Percentiles rank a stretch among this genome's conserved stretches.
Conservation (phyloP, 495 filamentous ascomycete species). For the Aspergillus steynii region DNA sequence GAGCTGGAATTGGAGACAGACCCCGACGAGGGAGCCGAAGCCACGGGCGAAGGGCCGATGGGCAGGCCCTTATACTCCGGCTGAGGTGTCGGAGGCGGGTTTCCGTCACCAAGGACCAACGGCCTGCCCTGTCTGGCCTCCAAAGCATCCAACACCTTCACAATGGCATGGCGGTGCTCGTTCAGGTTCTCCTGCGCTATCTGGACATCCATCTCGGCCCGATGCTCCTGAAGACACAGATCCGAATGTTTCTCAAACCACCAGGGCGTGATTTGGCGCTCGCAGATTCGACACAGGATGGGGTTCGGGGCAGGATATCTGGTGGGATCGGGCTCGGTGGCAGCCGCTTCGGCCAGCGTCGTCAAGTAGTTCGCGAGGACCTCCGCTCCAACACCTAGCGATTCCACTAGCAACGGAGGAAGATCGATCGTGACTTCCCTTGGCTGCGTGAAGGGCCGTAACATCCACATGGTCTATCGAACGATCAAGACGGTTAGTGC, state of each 20-base stretch:
- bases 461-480: conserved; percentile 98
- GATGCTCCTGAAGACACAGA: conserved; percentile 91
- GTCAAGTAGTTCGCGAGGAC: conserved; percentile 93
- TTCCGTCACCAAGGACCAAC: conserved; percentile 57
- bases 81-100: conserved; percentile 47
- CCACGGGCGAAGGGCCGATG: conserved; percentile 67
- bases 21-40: conserved; percentile 57
- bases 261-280: conserved; percentile 97
- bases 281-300: conserved; percentile 94
- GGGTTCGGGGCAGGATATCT: conserved; percentile 84
- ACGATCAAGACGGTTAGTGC: background rate
- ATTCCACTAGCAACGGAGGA: conserved; percentile 86
- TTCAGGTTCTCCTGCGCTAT: conserved; percentile 87
- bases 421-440: conserved; percentile 94
- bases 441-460: conserved; percentile 85
- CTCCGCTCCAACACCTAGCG: conserved; percentile 90
- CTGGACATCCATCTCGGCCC: conserved; percentile 96
- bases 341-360: conserved; percentile 78
- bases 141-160: conserved; percentile 88
- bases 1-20: conserved; percentile 64
- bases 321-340: conserved; percentile 83
- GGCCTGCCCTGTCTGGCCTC: conserved; percentile 76
- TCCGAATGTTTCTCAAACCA: conserved; percentile 99
- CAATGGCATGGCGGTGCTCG: conserved; percentile 95
- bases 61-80: conserved; percentile 90